These are phyloP conservation scores for Sindora glabra DNA, from an alignment of 306 rosid genomes.

Conservation along the genomic window DNA sequence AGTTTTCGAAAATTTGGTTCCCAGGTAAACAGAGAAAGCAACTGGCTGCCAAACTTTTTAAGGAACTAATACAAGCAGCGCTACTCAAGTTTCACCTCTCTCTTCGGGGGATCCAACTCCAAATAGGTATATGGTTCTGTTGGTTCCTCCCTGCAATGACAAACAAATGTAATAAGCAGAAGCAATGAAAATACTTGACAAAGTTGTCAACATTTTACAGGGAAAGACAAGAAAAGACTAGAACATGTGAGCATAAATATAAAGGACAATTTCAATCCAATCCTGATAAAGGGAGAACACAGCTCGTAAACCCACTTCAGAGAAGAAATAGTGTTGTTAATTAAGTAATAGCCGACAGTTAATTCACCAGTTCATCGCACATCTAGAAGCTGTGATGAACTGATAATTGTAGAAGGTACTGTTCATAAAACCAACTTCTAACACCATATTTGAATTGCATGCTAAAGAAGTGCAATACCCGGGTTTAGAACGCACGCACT, in stretches of 20 bases:
- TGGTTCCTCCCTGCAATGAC: slow-evolving; percentile 73
- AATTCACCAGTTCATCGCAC: not conserved
- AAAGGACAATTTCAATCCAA: not conserved
- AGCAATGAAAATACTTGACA: not conserved
- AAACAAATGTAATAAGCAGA: slow-evolving; percentile 1
- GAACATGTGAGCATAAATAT: not conserved
- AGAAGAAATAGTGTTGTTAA: not conserved
- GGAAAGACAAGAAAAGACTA: not conserved
- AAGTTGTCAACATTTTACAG: not conserved
- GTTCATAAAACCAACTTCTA: slow-evolving; percentile 1
- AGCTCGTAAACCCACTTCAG: not conserved
- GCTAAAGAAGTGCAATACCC: slow-evolving; percentile 31
- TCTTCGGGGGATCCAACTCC: slow-evolving; percentile 65
- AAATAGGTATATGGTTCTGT: slow-evolving; percentile 73
- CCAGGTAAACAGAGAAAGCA: not conserved
- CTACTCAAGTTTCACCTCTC: slow-evolving; percentile 56
- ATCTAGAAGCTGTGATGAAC: not conserved
- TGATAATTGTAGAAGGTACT: not conserved
- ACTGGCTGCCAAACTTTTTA: not conserved
- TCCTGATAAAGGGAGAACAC: not conserved
- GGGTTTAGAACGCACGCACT: slow-evolving; percentile 96
- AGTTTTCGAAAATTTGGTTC: not conserved
- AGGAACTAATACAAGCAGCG: not conserved
- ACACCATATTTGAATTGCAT: not conserved
- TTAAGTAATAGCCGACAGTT: not conserved